Percentiles rank a stretch among this genome's conserved stretches.
Conservation (phyloP, 441 rosid genomes). For the Corymbia citriodora region DNA sequence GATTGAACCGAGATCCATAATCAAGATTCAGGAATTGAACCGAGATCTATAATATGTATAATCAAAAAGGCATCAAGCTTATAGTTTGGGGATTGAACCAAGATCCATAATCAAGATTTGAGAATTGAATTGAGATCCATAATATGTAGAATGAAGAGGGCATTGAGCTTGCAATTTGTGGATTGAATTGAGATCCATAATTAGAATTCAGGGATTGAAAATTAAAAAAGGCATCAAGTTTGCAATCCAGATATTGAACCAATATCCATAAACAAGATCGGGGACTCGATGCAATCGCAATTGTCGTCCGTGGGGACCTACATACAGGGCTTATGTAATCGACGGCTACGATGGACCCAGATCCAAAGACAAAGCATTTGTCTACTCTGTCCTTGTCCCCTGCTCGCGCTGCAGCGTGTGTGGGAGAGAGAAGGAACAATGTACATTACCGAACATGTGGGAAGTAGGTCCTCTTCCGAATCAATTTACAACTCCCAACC, state of each 20-base stretch:
- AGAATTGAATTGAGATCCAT: rapidly evolving
- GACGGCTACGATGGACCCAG: not conserved
- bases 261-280: not conserved
- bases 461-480: not conserved
- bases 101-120: not conserved
- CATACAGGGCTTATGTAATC: not conserved
- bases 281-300: not conserved
- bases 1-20: too few relatives aligned
- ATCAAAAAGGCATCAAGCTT: rapidly evolving
- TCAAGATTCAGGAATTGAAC: not conserved
- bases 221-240: not conserved
- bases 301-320: not conserved
- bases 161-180: too few relatives aligned
- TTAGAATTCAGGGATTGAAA: rapidly evolving
- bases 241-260: too few relatives aligned
- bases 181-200: too few relatives aligned
- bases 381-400: not conserved
- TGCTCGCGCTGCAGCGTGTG: not conserved
- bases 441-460: not conserved
- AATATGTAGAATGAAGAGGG: rapidly evolving
- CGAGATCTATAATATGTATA: too few relatives aligned
- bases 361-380: not conserved
- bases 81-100: not conserved
- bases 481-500: not conserved
- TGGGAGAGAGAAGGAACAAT: not conserved